A percentile compares a stretch with the other conserved stretches of the same genome.
Conservation (phyloP, 2,329 filamentous ascomycete genomes). For the Thelonectria olida region DNA sequence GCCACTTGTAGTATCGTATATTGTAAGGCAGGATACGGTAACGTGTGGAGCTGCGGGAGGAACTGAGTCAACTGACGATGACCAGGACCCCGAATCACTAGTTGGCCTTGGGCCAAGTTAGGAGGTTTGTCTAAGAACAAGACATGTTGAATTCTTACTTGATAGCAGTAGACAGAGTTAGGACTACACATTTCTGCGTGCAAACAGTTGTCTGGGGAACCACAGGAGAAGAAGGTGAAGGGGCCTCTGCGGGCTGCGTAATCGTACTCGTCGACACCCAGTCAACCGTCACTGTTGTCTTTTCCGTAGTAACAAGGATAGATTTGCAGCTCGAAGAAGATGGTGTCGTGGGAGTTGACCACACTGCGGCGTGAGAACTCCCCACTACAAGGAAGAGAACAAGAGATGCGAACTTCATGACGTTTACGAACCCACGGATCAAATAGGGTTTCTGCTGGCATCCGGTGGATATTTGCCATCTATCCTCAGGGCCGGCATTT, state of each 20-base stretch:
- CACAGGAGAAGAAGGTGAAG: not conserved
- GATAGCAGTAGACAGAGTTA: conserved; percentile 32
- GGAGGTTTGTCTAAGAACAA: not conserved
- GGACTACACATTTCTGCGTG: conserved; percentile 27
- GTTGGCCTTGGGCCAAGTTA: conserved; percentile 16
- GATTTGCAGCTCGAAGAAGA: not conserved
- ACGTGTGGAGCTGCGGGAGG: not conserved
- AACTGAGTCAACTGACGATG: conserved; percentile 12
- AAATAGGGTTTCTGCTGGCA: not conserved
- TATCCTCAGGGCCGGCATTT: not conserved
- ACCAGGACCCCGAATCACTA: conserved; percentile 18
- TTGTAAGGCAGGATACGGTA: conserved; percentile 32
- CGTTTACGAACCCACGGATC: conserved; percentile 19
- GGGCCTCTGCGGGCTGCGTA: conserved; percentile 2
- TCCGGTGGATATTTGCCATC: not conserved
- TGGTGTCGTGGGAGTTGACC: not conserved
- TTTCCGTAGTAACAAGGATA: conserved; percentile 10
- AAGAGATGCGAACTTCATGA: conserved; percentile 29
- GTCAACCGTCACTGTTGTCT: conserved; percentile 26
- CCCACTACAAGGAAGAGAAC: conserved; percentile 24
- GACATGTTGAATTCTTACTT: conserved; percentile 22
- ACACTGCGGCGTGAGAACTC: not conserved
- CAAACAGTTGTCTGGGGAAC: conserved; percentile 32
- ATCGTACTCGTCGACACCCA: conserved; percentile 30
- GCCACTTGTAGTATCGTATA: conserved; percentile 21